A percentile compares a stretch with the other conserved stretches of the same genome.
These are phyloP conservation scores for Moesziomyces antarcticus DNA, from an alignment of 1,284 basidiomycete genomes.

Conservation along the genomic window DNA sequence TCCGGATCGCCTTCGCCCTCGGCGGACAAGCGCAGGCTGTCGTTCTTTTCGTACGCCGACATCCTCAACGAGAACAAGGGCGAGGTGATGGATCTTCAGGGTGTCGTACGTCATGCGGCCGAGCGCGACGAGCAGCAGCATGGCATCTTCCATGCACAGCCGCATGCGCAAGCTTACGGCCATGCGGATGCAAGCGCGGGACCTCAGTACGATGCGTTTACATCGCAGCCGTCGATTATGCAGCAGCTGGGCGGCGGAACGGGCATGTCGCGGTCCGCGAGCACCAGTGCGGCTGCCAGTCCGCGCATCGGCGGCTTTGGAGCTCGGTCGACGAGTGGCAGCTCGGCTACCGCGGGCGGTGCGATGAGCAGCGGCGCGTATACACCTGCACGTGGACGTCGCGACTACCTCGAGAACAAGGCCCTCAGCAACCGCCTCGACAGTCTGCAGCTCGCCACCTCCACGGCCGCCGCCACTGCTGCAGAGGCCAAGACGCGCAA, in stretches of 20 bases:
- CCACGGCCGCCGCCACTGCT: conserved; percentile 6
- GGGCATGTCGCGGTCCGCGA: conserved; percentile 37
- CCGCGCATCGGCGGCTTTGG: conserved; percentile 18
- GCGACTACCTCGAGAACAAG: conserved; percentile 41
- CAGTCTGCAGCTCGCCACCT: conserved; percentile 32
- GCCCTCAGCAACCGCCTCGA: conserved; percentile 47
- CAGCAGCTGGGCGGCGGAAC: conserved; percentile 39
- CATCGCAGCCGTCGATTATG: conserved; percentile 44
- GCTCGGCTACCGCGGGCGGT: background rate
- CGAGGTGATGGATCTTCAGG: conserved; percentile 56
- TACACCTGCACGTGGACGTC: conserved; percentile 29
- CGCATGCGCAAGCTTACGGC: conserved; percentile 6
- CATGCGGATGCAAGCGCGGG: conserved; percentile 2
- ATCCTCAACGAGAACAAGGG: conserved; percentile 61
- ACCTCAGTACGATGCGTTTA: conserved; percentile 20
- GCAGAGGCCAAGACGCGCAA: conserved; percentile 25
- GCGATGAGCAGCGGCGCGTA: conserved; percentile 16
- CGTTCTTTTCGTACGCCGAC: conserved; percentile 64
- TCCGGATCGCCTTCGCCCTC: conserved; percentile 41
- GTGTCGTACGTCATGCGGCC: conserved; percentile 43
- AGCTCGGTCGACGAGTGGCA: conserved; percentile 12
- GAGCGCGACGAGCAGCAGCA: conserved; percentile 52
- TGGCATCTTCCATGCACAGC: conserved; percentile 15
- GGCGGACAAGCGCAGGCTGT: conserved; percentile 56
- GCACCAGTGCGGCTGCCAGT: conserved; percentile 37